Percentiles rank a stretch among this genome's conserved stretches.
phyloP scores from a whole-genome alignment of 805 yeast species.

The Yarrowia sp. region DNA sequence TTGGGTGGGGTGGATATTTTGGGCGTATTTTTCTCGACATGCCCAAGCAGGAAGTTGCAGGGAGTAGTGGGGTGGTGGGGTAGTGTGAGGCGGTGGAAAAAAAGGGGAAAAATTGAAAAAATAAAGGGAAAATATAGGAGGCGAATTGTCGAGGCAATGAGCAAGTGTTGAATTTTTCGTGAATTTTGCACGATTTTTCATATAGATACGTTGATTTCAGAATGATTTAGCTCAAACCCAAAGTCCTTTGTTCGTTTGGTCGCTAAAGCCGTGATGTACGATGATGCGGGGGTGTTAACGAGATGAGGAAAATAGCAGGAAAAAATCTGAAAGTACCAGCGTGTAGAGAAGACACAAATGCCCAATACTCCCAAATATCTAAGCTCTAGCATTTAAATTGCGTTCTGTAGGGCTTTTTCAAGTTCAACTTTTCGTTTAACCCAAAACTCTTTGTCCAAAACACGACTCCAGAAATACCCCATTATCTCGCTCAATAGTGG shows the following conservation, averaged over 20 bases:
- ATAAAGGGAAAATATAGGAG: neutral
- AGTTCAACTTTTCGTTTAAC: neutral
- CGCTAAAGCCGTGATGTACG: neutral
- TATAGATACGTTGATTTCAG: neutral
- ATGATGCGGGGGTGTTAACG: neutral
- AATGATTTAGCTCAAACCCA: neutral
- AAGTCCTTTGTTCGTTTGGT: neutral
- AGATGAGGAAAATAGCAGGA: neutral
- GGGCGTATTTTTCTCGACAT: conserved; percentile 13
- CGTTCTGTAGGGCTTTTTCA: no score
- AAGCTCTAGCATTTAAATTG: no score
- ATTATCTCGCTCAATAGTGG: no score
- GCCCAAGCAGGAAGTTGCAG: conserved; percentile 7
- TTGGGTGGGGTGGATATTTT: conserved; percentile 21
- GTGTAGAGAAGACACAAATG: neutral
- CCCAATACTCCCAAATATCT: no score
- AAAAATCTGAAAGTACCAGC: no score
- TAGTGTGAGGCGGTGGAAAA: neutral
- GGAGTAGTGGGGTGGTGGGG: neutral
- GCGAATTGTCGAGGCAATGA: no score
- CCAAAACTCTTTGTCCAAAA: neutral
- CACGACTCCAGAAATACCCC: neutral
- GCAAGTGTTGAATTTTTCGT: no score
- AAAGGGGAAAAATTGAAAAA: neutral
- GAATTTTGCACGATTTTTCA: neutral